Conservation (phyloP, 768 basidiomycete genomes). For the Trametes maxima region DNA sequence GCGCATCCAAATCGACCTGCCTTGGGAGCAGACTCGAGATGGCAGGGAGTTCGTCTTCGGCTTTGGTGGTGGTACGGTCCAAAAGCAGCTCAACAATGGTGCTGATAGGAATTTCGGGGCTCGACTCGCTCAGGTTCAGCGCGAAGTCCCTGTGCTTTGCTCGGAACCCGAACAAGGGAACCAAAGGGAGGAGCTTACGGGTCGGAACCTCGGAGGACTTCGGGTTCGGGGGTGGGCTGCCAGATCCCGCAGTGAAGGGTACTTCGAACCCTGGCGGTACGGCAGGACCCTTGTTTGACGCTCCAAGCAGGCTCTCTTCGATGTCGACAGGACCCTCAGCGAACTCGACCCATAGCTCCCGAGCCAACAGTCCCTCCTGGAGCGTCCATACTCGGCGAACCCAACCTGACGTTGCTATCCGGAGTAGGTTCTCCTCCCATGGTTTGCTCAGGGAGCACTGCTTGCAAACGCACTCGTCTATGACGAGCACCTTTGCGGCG, state of each 20-base stretch:
- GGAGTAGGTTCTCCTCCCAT: slow-evolving; percentile 1
- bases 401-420: slow-evolving; percentile 15
- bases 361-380: slow-evolving; percentile 13
- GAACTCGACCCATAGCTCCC: slow-evolving; percentile 11
- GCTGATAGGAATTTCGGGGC: neutral
- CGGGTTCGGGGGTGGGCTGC: too few relatives aligned
- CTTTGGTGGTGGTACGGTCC: slow-evolving; percentile 5
- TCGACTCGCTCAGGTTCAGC: neutral
- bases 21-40: slow-evolving; percentile 1
- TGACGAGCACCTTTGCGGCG: slow-evolving; percentile 15
- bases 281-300: neutral
- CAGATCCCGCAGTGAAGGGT: too few relatives aligned
- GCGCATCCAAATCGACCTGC: neutral
- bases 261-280: too few relatives aligned
- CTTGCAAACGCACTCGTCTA: slow-evolving; percentile 12
- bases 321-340: slow-evolving; percentile 1
- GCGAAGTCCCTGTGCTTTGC: neutral
- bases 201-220: too few relatives aligned
- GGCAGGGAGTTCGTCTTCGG: slow-evolving; percentile 6
- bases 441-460: neutral
- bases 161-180: neutral
- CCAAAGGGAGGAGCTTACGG: neutral
- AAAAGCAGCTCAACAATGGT: neutral
- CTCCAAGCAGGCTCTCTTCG: neutral
- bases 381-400: slow-evolving; percentile 19